These are phyloP conservation scores for Hygrophoropsis aurantiaca DNA, from an alignment of 768 basidiomycete species.

Conservation along the genomic window DNA sequence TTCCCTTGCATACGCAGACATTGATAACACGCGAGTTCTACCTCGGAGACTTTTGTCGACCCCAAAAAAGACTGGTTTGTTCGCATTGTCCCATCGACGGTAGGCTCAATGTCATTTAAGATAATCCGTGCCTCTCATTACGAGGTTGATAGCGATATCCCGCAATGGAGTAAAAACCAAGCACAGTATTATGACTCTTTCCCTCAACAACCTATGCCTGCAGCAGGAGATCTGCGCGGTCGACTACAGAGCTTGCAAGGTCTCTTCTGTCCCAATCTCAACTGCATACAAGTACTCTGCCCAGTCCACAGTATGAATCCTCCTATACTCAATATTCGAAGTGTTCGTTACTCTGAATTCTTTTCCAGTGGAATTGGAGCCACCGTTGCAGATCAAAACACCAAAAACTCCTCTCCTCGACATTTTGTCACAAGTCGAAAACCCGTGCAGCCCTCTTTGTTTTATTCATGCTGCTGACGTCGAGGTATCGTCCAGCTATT, in stretches of 20 bases:
- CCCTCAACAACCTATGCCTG: neutral
- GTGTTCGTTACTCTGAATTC: constrained; percentile 6
- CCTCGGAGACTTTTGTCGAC: constrained; percentile 36
- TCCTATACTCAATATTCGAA: constrained; percentile 10
- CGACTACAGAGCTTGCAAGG: constrained; percentile 37
- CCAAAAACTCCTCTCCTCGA: constrained; percentile 1
- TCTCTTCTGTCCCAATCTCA: constrained; percentile 53
- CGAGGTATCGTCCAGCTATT: too few species aligned
- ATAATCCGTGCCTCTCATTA: constrained; percentile 18
- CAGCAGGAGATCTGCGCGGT: constrained; percentile 16
- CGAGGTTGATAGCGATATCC: constrained; percentile 27
- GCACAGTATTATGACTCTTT: constrained; percentile 19
- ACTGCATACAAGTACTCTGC: constrained; percentile 52
- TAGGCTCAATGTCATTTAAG: constrained; percentile 26
- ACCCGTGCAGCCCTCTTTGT: constrained; percentile 27
- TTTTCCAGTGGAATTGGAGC: constrained; percentile 21
- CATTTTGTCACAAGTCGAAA: constrained; percentile 6
- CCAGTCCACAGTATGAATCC: constrained; percentile 49
- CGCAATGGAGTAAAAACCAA: constrained; percentile 25
- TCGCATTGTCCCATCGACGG: constrained; percentile 22
- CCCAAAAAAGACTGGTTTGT: constrained; percentile 22
- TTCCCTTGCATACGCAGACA: constrained; percentile 38
- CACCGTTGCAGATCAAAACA: constrained; percentile 8
- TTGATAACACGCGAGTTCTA: constrained; percentile 50
- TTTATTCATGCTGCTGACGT: constrained; percentile 16